phyloP scores from a whole-genome alignment of 2,329 filamentous ascomycete species.

The Pseudogymnoascus sp. region DNA sequence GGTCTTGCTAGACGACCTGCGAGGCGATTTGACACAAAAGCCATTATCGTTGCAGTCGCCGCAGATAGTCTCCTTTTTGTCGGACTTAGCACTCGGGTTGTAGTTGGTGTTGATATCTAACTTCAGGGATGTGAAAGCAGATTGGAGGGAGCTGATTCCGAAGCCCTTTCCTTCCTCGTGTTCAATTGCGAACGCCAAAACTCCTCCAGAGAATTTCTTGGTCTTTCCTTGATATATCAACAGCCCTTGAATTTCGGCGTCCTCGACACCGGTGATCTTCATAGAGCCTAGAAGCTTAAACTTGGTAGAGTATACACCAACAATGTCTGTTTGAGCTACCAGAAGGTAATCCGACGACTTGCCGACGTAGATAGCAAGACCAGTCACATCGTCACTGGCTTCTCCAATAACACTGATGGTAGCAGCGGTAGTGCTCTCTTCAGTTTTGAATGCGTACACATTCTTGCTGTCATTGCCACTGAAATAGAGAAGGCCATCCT shows the following conservation, averaged over 20 bases:
- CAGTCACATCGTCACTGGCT: constrained; percentile 33
- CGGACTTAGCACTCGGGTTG: constrained; percentile 19
- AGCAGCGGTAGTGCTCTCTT: constrained; percentile 33
- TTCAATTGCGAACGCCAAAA: constrained; percentile 35
- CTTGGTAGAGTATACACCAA: constrained; percentile 33
- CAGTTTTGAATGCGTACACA: constrained; percentile 34
- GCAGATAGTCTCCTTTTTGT: background rate
- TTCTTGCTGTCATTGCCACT: constrained; percentile 32
- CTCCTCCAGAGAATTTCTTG: constrained; percentile 23
- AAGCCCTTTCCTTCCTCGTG: constrained; percentile 34
- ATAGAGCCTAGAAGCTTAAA: constrained; percentile 33
- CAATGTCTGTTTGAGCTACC: constrained; percentile 31
- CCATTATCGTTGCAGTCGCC: background rate
- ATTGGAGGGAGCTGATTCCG: constrained; percentile 33
- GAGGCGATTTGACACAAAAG: background rate
- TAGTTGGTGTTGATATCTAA: constrained; percentile 34
- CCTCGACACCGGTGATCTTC: constrained; percentile 22
- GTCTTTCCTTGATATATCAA: background rate
- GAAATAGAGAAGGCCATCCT: constrained; percentile 33
- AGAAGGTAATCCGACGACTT: constrained; percentile 33
- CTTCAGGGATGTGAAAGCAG: constrained; percentile 27
- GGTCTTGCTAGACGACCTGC: constrained; percentile 22
- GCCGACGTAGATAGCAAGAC: constrained; percentile 35
- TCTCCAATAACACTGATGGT: constrained; percentile 32
- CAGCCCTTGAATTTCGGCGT: background rate